phyloP scores from a whole-genome alignment of 345 rosid genomes.

The Litchi chinensis region DNA sequence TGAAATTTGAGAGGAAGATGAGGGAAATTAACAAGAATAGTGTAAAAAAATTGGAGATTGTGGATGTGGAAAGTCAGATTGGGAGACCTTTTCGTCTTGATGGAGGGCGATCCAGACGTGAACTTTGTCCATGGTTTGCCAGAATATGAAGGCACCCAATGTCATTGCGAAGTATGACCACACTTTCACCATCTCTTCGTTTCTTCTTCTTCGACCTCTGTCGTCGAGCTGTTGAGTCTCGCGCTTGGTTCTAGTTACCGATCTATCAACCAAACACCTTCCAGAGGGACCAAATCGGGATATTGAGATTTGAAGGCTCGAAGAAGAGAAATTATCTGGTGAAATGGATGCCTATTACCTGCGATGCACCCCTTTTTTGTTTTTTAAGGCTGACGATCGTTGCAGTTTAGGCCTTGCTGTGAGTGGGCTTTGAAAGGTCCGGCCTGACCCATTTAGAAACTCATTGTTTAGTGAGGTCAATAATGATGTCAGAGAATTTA shows the following conservation, averaged over 20 bases:
- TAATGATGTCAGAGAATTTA: too few species aligned
- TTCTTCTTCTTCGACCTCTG: constrained; percentile 12
- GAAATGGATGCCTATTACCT: not conserved
- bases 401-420: not conserved
- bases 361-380: too few species aligned
- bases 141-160: constrained; percentile 78
- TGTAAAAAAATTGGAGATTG: not conserved
- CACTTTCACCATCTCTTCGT: constrained; percentile 63
- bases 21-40: not conserved
- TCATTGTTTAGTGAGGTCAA: not conserved
- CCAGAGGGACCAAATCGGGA: not conserved
- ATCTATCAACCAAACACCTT: not conserved
- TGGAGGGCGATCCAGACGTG: constrained; percentile 95
- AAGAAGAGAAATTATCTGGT: not conserved
- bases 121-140: constrained; percentile 88
- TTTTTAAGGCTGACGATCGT: not conserved
- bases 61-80: not conserved
- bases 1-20: not conserved
- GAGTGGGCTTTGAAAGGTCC: not conserved
- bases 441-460: constrained; percentile 1
- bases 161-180: constrained; percentile 71
- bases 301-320: not conserved
- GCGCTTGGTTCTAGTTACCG: not conserved
- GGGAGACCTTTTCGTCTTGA: constrained; percentile 61
- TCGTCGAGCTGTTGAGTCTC: not conserved